Base-by-base conservation (phyloP, 2,329 filamentous ascomycete species). In the Tolypocladium guangdongense region DNA sequence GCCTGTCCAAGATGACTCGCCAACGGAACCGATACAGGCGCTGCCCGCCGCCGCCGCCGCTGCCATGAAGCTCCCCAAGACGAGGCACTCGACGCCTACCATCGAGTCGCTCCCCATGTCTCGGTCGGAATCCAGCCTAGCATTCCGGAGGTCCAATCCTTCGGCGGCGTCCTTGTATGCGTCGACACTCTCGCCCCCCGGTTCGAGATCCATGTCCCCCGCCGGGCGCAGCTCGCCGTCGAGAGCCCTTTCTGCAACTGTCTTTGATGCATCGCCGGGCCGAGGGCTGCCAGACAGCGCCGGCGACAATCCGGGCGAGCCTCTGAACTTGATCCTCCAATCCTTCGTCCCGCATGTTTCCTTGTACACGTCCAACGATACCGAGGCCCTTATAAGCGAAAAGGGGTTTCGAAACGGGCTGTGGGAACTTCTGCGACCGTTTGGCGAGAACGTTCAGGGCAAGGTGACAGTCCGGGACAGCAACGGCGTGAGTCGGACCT, bases 381-480 rank as follows among this genome's bases (percentile, higher is more conserved):
- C 90, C 1, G 87, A 96, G 64, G 80, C 85, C 54, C 71, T 99
- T 55, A 78, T 90, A 52, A 78, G 77, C 55, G 84, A 87, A 58
- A 99, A 99, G 71, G 95, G 95, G 0, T 88, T 97, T 59, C 75
- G 82, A 39, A 79, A 83, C 46, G 91, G 92, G 0, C 76, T 99
- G 49, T 85, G 90, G 75, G 88, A 95, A 68, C 74, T 99, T 27
- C 72, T 99, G 53, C 78, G 92, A 50, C 92, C 93, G 0, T 99
- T 95, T 72, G 93, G 93, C 33, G 93, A 99, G 70, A 81, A 78
- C 18, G 80, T 97, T 0, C 82, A 86, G 50, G 93, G 93, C 33
- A 95, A 93, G 64, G 86, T 99, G 51, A 88, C 88, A 4, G 86
- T 97, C 53, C 78, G 93, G 62, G 93, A 99, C 70, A 96, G 91